Percentiles rank a stretch among this genome's conserved stretches.
phyloP scores from a whole-genome alignment of 2,329 filamentous ascomycete genomes.

The Tolypocladium inflatum region DNA sequence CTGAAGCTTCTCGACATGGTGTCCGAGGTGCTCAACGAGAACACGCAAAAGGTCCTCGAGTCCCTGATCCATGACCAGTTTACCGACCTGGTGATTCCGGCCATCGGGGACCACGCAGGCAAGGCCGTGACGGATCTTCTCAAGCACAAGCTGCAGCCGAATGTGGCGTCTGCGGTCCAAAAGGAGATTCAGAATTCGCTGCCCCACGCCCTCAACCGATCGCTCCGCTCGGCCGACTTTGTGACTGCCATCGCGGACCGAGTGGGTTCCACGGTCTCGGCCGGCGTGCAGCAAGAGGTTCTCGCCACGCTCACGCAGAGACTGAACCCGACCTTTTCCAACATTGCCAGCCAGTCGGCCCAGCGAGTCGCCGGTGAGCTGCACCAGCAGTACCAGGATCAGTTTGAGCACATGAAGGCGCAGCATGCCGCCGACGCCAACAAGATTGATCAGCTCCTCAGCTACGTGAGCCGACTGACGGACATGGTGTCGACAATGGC shows the following conservation, averaged over 20 bases:
- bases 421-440: constrained; percentile 40
- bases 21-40: constrained; percentile 50
- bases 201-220: constrained; percentile 46
- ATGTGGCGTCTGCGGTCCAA: constrained; percentile 57
- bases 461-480: constrained; percentile 55
- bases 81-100: constrained; percentile 64
- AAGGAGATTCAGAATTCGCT: constrained; percentile 65
- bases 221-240: constrained; percentile 63
- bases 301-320: constrained; percentile 49
- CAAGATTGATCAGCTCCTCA: constrained; percentile 67
- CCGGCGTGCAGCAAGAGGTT: constrained; percentile 62
- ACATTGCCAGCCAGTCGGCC: constrained; percentile 54
- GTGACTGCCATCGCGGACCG: constrained; percentile 61
- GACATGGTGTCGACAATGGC: constrained; percentile 64
- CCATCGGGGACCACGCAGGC: constrained; percentile 57
- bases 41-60: constrained; percentile 62
- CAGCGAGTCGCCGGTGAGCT: constrained; percentile 60
- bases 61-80: constrained; percentile 71
- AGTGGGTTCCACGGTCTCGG: constrained; percentile 55
- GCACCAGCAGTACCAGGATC: constrained; percentile 48
- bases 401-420: constrained; percentile 40
- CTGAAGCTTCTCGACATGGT: constrained; percentile 47
- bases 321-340: constrained; percentile 57
- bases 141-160: constrained; percentile 54
- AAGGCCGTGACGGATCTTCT: constrained; percentile 65